Evolutionary conservation across 2,329 filamentous ascomycete genomes (phyloP), one percentile per base, ranked within the genome.

Genomic region (Rasamsonia emersonii): DNA sequence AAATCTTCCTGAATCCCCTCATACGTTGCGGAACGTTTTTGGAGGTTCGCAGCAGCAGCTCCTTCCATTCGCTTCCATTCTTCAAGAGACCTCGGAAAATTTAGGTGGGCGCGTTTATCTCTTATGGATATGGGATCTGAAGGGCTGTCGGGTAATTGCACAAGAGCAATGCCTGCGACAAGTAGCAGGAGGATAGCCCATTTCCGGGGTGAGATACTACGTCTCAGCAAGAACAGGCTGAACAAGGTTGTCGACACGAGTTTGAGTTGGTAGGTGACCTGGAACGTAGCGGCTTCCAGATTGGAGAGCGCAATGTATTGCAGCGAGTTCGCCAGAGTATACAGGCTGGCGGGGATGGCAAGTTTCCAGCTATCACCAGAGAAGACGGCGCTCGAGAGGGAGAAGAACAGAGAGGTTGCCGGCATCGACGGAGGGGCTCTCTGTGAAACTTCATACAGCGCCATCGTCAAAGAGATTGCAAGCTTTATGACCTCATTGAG

Each of bases 311-410:
- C 89, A 32, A 93, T 74, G 51, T 95, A 98, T 56, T 95, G 86
- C 33, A 96, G 64, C n/a, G 83, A 82, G 52, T 95, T 96, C 50
- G 95, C 86, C 17, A 95, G 56, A 0, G 89, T 94, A 54, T 94
- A 96, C 2, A 96, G 68, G 4, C 77, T 71, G 3, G 89, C 91
- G 0, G 89, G 91, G 24, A 96, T 78, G 6, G 85, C 86, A 42
- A 98, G 65, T 59, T 94, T 94, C 89, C 89, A 96, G 45, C 86
- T 86, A 53, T 96, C 91, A 7, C 82, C 80, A 0, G 82, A 80
- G 53, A 96, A 93, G 10, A 95, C 82, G 18, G 79, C 76, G 46
- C 75, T 78, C 50, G 79, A 82, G 15, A 96, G 75, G 50, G 86
- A 80, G 48, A 79, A 73, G 51, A 93, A 84, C 11, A 95, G 70